A percentile compares a stretch with the other conserved stretches of the same genome.
Evolutionary conservation across 371 early-diverging fungal genomes (phyloP).

Genomic region (Mucor ambiguus): DNA sequence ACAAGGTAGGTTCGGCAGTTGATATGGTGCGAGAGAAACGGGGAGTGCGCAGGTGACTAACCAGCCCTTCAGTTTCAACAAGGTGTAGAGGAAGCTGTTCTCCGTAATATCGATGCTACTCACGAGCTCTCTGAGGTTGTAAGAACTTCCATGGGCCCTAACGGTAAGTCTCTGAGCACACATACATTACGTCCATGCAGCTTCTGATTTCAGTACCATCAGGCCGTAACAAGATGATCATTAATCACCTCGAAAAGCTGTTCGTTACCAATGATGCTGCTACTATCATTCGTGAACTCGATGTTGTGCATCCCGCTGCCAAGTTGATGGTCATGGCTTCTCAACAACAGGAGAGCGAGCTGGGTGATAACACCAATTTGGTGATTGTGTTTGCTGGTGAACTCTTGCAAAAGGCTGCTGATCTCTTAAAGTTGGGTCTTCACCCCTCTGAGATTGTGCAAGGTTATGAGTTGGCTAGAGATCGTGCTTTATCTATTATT

Average conservation of each 20-base stretch:
- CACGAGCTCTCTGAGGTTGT: conserved; percentile 91
- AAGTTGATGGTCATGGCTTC: conserved; percentile 95
- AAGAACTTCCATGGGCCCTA: conserved; percentile 95
- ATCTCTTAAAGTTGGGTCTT: conserved; percentile 92
- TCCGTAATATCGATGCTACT: conserved; percentile 92
- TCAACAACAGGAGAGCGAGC: conserved; percentile 98
- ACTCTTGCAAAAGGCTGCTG: conserved; percentile 91
- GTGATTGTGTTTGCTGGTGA: conserved; percentile 95
- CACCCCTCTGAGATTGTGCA: conserved; percentile 94
- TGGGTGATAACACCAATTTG: conserved; percentile 96
- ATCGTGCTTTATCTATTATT: conserved; percentile 82
- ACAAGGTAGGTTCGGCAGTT: conserved; percentile 68
- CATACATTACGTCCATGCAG: neutral
- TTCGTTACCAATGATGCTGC: conserved; percentile 99
- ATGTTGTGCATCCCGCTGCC: conserved; percentile 99
- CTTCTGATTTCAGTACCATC: neutral
- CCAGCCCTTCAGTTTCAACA: conserved; percentile 72
- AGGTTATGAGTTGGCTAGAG: conserved; percentile 90
- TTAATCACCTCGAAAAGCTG: conserved; percentile 96
- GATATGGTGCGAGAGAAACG: neutral
- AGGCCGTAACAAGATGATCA: conserved; percentile 99
- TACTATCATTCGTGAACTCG: conserved; percentile 97
- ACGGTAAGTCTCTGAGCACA: conserved; percentile 64
- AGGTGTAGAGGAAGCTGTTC: conserved; percentile 96
- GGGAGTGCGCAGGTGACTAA: neutral